Evolutionary conservation across 225 moss, liverwort and hornwort species (phyloP).

Genomic region (Marchantia paleacea): DNA sequence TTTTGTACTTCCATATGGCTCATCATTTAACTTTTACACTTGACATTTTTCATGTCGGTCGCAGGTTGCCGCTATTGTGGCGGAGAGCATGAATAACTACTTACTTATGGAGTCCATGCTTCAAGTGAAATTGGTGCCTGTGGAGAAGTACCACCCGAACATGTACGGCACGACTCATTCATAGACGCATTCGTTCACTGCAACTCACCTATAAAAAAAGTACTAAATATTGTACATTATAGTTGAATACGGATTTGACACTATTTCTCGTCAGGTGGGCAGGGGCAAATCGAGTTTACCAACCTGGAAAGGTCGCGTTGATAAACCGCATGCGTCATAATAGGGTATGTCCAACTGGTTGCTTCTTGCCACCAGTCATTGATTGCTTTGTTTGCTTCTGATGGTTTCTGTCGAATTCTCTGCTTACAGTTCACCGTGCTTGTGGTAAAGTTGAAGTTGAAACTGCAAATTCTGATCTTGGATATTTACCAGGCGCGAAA

Average conservation of each 20-base stretch:
- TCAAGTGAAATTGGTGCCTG: conserved; percentile 83
- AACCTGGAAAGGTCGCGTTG: conserved; percentile 42
- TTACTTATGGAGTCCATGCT: conserved; percentile 90
- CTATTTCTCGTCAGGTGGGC: conserved; percentile 41
- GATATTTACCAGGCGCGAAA: conserved; percentile 46
- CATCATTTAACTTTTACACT: neutral
- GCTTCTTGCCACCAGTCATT: neutral
- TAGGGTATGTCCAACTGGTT: conserved; percentile 38
- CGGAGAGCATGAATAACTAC: conserved; percentile 95
- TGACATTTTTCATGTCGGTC: neutral
- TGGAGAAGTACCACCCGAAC: conserved; percentile 54
- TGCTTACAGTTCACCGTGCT: neutral
- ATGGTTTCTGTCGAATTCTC: neutral
- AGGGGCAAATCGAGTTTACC: conserved; percentile 67
- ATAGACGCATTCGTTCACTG: no score
- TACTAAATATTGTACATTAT: no score
- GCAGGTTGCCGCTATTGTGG: conserved; percentile 93
- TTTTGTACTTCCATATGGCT: neutral
- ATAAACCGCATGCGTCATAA: conserved; percentile 56
- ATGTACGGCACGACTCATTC: conserved; percentile 41
- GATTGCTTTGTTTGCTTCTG: neutral
- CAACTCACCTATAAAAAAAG: neutral
- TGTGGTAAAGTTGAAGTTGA: neutral
- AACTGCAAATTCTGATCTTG: neutral
- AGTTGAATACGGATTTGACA: neutral